A percentile compares a stretch with the other conserved stretches of the same genome.
Evolutionary conservation across 768 basidiomycete genomes (phyloP).

Genomic region (Scleroderma citrinum): DNA sequence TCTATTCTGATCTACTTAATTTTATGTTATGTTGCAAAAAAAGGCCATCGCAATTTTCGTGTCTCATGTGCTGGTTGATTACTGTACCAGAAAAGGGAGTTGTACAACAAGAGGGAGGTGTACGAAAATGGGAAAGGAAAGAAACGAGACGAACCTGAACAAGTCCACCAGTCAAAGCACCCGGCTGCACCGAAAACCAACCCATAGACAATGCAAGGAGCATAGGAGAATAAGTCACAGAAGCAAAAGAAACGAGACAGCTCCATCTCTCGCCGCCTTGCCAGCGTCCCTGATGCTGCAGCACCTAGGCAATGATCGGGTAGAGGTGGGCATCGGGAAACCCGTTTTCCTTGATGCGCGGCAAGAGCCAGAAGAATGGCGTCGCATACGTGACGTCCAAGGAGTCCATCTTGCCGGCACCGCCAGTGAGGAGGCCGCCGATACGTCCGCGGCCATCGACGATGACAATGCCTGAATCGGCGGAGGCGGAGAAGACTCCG

Average conservation of each 20-base stretch:
- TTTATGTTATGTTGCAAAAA: no score
- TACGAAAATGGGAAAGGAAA: no score
- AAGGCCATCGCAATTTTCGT: no score
- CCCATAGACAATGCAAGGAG: no score
- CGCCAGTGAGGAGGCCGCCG: conserved; percentile 29
- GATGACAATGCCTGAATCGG: conserved; percentile 30
- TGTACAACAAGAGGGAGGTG: no score
- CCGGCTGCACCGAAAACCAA: no score
- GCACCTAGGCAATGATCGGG: conserved; percentile 15
- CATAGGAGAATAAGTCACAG: not conserved
- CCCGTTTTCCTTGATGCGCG: conserved; percentile 22
- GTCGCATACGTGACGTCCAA: conserved; percentile 28
- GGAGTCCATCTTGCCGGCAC: conserved; percentile 18
- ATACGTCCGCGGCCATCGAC: conserved; percentile 25
- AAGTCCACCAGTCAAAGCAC: no score
- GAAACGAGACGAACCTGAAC: no score
- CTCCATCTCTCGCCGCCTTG: no score
- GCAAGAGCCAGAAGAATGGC: conserved; percentile 25
- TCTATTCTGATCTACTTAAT: no score
- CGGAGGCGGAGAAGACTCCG: conserved; percentile 23
- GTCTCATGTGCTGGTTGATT: no score
- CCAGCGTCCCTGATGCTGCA: not conserved
- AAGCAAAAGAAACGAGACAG: not conserved
- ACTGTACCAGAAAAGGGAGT: no score
- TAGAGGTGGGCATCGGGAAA: conserved; percentile 29